Conservation (phyloP, 768 basidiomycete species). For the Cystofilobasidium macerans region DNA sequence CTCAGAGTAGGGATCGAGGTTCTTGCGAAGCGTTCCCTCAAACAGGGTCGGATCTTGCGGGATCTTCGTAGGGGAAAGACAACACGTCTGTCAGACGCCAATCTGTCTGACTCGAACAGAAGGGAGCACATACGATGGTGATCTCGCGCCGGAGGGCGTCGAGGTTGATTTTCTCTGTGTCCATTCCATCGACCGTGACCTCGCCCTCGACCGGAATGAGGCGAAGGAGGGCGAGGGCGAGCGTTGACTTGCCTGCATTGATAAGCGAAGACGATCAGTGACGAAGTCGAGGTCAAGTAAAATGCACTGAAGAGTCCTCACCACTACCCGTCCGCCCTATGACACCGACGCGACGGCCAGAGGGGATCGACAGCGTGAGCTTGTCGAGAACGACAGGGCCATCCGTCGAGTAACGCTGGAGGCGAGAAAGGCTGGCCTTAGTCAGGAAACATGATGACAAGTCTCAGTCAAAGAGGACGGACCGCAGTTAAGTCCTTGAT, state of each 20-base stretch:
- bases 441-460: neutral
- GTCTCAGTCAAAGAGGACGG: neutral
- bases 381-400: constrained; percentile 55
- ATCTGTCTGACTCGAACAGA: neutral
- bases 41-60: constrained; percentile 49
- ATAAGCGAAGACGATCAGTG: neutral
- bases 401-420: constrained; percentile 46
- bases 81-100: no score
- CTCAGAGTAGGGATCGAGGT: constrained; percentile 53
- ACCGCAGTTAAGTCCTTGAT: constrained; percentile 50
- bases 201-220: constrained; percentile 51
- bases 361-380: constrained; percentile 49
- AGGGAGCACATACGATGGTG: constrained; percentile 42
- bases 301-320: constrained; percentile 35
- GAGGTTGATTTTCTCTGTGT: constrained; percentile 47
- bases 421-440: constrained; percentile 19
- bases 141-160: constrained; percentile 50
- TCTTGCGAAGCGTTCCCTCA: constrained; percentile 51
- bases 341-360: constrained; percentile 53
- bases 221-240: constrained; percentile 49
- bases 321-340: constrained; percentile 55
- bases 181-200: constrained; percentile 49
- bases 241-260: constrained; percentile 39
- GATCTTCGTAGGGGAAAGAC: constrained; percentile 28
- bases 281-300: neutral